These are phyloP conservation scores for Mucor velutinosus DNA, from an alignment of 371 early-diverging fungal genomes.

Conservation along the genomic window DNA sequence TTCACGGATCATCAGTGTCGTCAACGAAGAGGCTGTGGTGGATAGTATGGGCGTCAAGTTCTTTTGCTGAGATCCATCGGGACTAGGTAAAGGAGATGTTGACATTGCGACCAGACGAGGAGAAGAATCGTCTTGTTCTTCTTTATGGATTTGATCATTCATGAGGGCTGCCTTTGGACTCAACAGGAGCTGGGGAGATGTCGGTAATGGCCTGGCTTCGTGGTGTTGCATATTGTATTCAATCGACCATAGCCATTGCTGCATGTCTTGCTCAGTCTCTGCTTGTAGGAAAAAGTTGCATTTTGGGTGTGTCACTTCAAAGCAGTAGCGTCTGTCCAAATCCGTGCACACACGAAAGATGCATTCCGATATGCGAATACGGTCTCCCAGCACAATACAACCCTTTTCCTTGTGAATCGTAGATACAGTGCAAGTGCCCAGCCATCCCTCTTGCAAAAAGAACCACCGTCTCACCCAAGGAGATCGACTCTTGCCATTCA, in stretches of 20 bases:
- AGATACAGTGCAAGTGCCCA: constrained; percentile 51
- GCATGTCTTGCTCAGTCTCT: constrained; percentile 69
- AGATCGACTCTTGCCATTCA: constrained; percentile 32
- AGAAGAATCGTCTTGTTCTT: background rate
- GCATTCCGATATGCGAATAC: constrained; percentile 54
- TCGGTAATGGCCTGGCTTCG: background rate
- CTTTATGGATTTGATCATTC: background rate
- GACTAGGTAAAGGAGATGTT: constrained; percentile 17
- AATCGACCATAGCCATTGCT: constrained; percentile 62
- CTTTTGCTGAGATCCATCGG: background rate
- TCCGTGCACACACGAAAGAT: constrained; percentile 44
- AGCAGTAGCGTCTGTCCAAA: constrained; percentile 71
- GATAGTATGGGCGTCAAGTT: constrained; percentile 11
- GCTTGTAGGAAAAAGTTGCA: constrained; percentile 59
- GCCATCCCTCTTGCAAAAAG: constrained; percentile 58
- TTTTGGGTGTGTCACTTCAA: constrained; percentile 62
- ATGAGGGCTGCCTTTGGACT: constrained; percentile 7
- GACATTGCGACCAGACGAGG: constrained; percentile 7
- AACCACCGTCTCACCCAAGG: constrained; percentile 62
- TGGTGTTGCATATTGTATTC: constrained; percentile 47
- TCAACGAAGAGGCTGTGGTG: constrained; percentile 17
- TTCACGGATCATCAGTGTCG: constrained; percentile 11
- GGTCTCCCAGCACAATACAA: constrained; percentile 53
- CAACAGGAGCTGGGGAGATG: constrained; percentile 15
- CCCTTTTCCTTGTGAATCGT: constrained; percentile 52